Percentiles rank a stretch among this genome's conserved stretches.
Conservation (phyloP, 2,329 filamentous ascomycete genomes). For the Aspergillus fischeri region DNA sequence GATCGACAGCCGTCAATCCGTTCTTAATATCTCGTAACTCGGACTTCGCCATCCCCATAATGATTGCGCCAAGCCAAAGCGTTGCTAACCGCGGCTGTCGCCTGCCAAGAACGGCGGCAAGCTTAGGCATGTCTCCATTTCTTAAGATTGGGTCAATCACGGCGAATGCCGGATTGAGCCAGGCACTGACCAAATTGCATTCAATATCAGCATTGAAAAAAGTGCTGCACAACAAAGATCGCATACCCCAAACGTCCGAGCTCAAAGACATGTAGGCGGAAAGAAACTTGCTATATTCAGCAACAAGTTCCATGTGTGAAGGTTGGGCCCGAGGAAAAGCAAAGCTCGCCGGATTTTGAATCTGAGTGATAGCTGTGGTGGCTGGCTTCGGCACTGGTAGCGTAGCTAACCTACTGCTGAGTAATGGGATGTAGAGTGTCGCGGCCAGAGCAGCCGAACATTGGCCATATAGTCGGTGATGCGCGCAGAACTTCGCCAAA, state of each 20-base stretch:
- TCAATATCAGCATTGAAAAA: constrained; percentile 21
- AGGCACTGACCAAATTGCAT: constrained; percentile 22
- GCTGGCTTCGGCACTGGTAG: constrained; percentile 17
- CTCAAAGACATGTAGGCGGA: constrained; percentile 20
- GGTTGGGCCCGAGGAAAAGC: background rate
- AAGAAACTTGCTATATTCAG: constrained; percentile 6
- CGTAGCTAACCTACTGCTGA: constrained; percentile 1
- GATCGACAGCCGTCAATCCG: constrained; percentile 12
- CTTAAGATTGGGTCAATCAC: constrained; percentile 11
- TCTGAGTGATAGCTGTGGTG: background rate
- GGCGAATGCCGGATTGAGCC: constrained; percentile 18
- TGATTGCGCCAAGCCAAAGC: constrained; percentile 21
- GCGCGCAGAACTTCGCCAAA: constrained; percentile 16
- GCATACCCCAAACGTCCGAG: constrained; percentile 18
- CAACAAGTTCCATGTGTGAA: constrained; percentile 6
- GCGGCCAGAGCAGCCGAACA: constrained; percentile 19
- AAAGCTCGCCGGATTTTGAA: background rate
- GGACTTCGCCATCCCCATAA: constrained; percentile 10
- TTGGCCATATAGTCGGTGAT: constrained; percentile 18
- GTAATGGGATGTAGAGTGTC: constrained; percentile 18
- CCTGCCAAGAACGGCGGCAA: constrained; percentile 12
- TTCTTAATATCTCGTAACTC: constrained; percentile 9
- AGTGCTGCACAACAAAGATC: constrained; percentile 20
- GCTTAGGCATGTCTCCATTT: background rate
- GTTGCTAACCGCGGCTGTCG: constrained; percentile 12